Evolutionary conservation across 192 early-diverging fungal species (phyloP), one percentile per base, ranked within the genome.

Genomic region (Coemansia sp.): DNA sequence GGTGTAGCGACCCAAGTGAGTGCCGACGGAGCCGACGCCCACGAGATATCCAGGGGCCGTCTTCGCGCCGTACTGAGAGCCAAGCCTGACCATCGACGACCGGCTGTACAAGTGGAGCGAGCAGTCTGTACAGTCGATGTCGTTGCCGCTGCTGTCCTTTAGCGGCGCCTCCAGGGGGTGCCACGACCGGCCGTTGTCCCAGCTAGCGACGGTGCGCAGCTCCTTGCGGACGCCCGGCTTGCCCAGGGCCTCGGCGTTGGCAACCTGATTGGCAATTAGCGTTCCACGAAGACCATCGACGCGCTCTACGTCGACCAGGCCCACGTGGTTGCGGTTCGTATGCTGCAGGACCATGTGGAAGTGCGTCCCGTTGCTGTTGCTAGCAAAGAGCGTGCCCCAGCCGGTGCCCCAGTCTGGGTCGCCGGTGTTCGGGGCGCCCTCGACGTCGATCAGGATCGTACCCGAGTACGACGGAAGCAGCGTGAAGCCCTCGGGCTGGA

Each of bases 11-110:
- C 67, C 63, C 24, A 99, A 67, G 13, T 74, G 74, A 0, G 60
- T 35, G 22, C 94, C 95, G 1, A 95, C 89, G 65, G 93, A 93
- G 18, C 97, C 97, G 5, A 96, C 87, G n/a, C 89, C 95, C 72
- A 97, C 82, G 61, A 95, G 83, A 8, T 93, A 72, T 18, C 95
- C 95, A 3, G 90, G 84, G 6, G 94, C 91, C 1, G 87, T 63
- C 7, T 75, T 30, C 0, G 88, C 83, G 47, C 90, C 88, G 61
- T 89, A 97, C 8, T 87, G 83, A 9, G 81, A 69, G 20, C 83
- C 86, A 23, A 77, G 68, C 7, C 82, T 34, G 5, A 67, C 13
- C 56, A 77, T 51, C 27, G 68, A 88, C 49, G 86, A 89, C 62
- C 82, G 89, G 58, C 88, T 85, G 68, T 93, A 93, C 45, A 98